These are phyloP conservation scores for Arthrobotrys musiformis DNA, from an alignment of 2,329 filamentous ascomycete species.

Conservation along the genomic window DNA sequence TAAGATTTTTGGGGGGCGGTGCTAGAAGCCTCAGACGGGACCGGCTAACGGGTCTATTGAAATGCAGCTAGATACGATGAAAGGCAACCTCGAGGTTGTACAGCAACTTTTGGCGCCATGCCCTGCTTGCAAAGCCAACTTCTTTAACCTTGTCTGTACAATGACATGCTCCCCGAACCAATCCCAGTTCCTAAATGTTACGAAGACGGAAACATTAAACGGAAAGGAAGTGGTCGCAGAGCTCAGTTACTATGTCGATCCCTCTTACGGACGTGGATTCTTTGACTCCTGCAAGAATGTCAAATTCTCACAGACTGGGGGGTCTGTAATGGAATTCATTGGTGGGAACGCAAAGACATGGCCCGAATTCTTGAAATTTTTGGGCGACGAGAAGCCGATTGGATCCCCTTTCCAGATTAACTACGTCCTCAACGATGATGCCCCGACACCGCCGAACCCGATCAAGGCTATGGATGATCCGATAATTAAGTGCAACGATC, in stretches of 20 bases:
- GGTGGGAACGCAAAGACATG: constrained; percentile 94
- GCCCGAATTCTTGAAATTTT: constrained; percentile 84
- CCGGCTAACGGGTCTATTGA: constrained; percentile 8
- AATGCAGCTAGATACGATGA: constrained; percentile 77
- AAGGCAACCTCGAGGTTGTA: constrained; percentile 84
- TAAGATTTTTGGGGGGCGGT: constrained; percentile 61
- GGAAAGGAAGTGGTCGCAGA: constrained; percentile 79
- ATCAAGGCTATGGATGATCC: constrained; percentile 78
- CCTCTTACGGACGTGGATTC: constrained; percentile 85
- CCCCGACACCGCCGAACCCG: constrained; percentile 67
- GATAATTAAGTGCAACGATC: constrained; percentile 88
- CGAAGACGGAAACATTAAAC: constrained; percentile 71
- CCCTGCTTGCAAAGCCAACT: constrained; percentile 97
- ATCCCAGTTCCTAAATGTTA: constrained; percentile 93
- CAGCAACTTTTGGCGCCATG: constrained; percentile 91
- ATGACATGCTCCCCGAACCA: constrained; percentile 98
- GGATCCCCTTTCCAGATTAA: constrained; percentile 99
- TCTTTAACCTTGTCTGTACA: constrained; percentile 97
- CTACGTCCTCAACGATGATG: constrained; percentile 73
- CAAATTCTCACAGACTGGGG: constrained; percentile 94
- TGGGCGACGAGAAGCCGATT: constrained; percentile 88
- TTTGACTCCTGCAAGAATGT: constrained; percentile 99
- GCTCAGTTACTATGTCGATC: constrained; percentile 86
- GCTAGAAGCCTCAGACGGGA: neutral
- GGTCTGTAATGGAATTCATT: constrained; percentile 93